Evolutionary conservation across 208 protist species (phyloP), one percentile per base, ranked within the genome.

Genomic region (Trypanosomatidae sp.): DNA sequence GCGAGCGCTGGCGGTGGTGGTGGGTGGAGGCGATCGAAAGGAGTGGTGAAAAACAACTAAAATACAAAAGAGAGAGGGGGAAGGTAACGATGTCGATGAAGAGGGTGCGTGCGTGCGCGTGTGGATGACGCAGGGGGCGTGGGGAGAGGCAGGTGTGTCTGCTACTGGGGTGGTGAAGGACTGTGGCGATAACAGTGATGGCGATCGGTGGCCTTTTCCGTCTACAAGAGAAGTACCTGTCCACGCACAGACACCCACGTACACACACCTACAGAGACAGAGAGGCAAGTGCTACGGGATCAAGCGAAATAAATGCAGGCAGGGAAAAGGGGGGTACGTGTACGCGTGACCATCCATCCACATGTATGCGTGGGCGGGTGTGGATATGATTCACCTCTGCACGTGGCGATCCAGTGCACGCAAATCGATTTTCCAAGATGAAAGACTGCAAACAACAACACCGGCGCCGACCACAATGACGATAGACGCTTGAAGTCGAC

Each of bases 141-240:
- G 36, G 36, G 36, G 36, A 76, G 50, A 70, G 39, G 15, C 13
- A 28, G 28, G 49, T 55, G 39, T 56, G 39, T 69, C 28, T 47
- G 41, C 36, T 39, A 39, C 36, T 39, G 41, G 9, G 41, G 39
- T 41, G 30, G 10, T 49, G 62, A 50, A 49, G 36, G n/a, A 50
- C 8, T 64, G 41, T 15, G 56, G 58, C 13, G 58, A 17, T 17
- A 30, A 62, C 58, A 39, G 28, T 39, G 58, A 43, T 22, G 33
- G 17, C 13, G 13, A 36, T 36, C 28, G 2, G 15, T 30, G 33
- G 10, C n/a, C 55, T 9, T 28, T n/a, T 9, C 25, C 50, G 2
- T 55, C 50, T n/a, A 9, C 50, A 55, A 9, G 50, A 28, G 50
- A 13, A n/a, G 22, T n/a, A 25, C 7, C 50, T 5, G 50, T 3